Base-by-base conservation (phyloP, 2,329 filamentous ascomycete species). In the Fusarium penzigii region DNA sequence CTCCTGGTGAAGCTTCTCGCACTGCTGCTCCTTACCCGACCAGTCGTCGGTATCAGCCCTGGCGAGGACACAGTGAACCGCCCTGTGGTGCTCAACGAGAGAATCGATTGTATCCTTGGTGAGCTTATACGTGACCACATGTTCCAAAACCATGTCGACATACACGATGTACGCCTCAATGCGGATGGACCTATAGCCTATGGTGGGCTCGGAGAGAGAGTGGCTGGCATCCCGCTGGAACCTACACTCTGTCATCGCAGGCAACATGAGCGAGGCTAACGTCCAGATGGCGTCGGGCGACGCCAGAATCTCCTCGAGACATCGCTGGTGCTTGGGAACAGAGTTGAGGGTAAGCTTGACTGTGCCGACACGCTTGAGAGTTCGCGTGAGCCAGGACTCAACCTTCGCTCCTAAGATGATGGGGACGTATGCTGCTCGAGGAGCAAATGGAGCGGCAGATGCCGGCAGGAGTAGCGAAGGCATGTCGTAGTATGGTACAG, bases 101-200 rank as follows among this genome's bases (percentile, higher is more conserved):
- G 89, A 78, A 67, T 96, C 92, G 75, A 99, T 99, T 56, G 92
- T 92, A 71, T 97, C 94, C 52, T 87, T 84, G 20, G 92, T 97
- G 68, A 99, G 83, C 83, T 99, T 99, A 83, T 92, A 97, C 63
- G 92, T 94, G 68, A 99, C 92, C 78, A 97, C 94, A 72, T 96
- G 94, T 74, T 92, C 89, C 67, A 95, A 85, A 54, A 99, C 93
- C 92, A 97, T 96, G 78, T 99, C 94, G 74, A 99, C 92, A 74
- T 97, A 93, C 56, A 99, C 94, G 65, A 97, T 93, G 72, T 99
- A 99, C 47, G 94, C 94, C 76, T 97, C 92, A 65, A 97, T 79
- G 71, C 97, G 91, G 68, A 97, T 79, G 69, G 97, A 84, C 78
- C 95, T 89, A 75, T 93, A 94, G 82, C 95, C 95, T 82, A 89